Base-by-base conservation (phyloP, 306 rosid genomes). In the Corylus avellana region DNA sequence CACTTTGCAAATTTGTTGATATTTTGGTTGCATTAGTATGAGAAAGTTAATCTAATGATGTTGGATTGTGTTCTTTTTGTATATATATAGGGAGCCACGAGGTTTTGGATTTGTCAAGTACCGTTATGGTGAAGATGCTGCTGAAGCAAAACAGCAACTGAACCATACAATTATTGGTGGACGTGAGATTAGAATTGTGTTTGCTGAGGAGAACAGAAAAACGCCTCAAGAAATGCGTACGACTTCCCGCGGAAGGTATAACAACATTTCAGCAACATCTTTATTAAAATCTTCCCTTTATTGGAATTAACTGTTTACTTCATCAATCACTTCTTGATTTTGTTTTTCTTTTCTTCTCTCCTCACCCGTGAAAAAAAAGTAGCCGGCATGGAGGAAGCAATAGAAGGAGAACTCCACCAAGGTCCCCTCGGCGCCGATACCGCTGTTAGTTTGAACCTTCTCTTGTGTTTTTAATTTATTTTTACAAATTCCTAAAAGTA, bases 31-130 rank as follows among this genome's bases (percentile, higher is more conserved):
- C 10, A 73, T 54, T 37, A 27, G 5, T 39, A 27, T 35, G 12
- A 50, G n/a, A 18, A 3, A 6, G 12, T 50, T 54, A 47, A 66
- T 44, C 37, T 44, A 16, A 18, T n/a, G 42, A 47, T 53, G 11
- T 14, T 78, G 71, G n/a, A 46, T 18, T 62, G 71, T 18, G 48
- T 82, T 75, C 42, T 55, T 75, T 78, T 67, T 64, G 7, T 49
- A 77, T 55, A 77, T 78, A 47, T 80, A 35, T 72, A 96, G 99
- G 56, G 97, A 96, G 85, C 94, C 99, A 12, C 89, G 99, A 17
- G 99, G 99, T 13, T 96, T 96, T 91, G 99, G 99, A 66, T 96
- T 96, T 80, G 99, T 96, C 47, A 96, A 96, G 86, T 96, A 86
- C 78, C 96, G 99, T n/a, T 85, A 87, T 86, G 94, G 87, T 55